These are phyloP conservation scores for Penicilliopsis zonata DNA, from an alignment of 495 filamentous ascomycete genomes.

Conservation along the genomic window DNA sequence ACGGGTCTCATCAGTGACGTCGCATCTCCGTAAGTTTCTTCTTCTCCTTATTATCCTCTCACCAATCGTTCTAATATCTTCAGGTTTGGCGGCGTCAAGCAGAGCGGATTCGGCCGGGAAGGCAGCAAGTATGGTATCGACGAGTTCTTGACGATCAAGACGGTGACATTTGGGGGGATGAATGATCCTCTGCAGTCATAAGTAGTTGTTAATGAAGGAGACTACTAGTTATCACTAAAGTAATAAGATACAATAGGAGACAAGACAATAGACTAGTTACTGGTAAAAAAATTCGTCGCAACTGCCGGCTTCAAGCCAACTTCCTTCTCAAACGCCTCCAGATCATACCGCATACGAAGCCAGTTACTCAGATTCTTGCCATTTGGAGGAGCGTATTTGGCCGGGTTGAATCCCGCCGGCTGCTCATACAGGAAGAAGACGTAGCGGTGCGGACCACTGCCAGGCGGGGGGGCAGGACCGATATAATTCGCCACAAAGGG, in stretches of 20 bases:
- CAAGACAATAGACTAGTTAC: too few species aligned
- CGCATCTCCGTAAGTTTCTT: slow-evolving; percentile 51
- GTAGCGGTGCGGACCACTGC: slow-evolving; percentile 43
- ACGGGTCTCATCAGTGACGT: slow-evolving; percentile 75
- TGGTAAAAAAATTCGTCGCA: slow-evolving; percentile 42
- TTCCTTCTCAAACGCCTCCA: slow-evolving; percentile 36
- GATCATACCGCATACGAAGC: slow-evolving; percentile 36
- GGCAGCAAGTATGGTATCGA: slow-evolving; percentile 85
- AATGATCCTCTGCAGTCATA: slow-evolving; percentile 38
- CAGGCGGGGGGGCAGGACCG: slow-evolving; percentile 37
- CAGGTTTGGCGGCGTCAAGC: slow-evolving; percentile 85
- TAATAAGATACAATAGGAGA: too few species aligned
- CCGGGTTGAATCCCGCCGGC: slow-evolving; percentile 33
- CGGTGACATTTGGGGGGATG: slow-evolving; percentile 73
- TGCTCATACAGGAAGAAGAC: slow-evolving; percentile 46
- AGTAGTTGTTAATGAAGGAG: too few species aligned
- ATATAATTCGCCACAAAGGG: slow-evolving; percentile 35
- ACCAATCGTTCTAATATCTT: background rate
- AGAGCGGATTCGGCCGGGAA: slow-evolving; percentile 85
- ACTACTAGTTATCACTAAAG: too few species aligned
- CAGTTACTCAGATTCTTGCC: slow-evolving; percentile 27
- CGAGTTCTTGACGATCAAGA: slow-evolving; percentile 83
- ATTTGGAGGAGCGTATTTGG: slow-evolving; percentile 27
- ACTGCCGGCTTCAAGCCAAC: slow-evolving; percentile 32
- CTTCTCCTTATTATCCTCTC: too few species aligned